Conservation (phyloP, 1,139 yeast species). For the Debaryomyces sp. region DNA sequence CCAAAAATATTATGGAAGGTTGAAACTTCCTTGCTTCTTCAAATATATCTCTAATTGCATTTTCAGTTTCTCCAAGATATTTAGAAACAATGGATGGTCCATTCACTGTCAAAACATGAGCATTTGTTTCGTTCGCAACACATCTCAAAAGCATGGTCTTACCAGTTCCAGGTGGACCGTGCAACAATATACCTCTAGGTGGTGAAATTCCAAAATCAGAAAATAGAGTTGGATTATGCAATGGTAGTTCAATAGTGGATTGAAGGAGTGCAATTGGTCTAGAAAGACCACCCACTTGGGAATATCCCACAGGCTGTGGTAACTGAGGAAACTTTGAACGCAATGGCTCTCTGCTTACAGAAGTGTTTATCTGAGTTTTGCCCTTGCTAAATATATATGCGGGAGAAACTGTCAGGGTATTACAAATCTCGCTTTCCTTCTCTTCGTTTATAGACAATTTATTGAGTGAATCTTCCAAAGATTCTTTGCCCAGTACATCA, state of each 20-base stretch:
- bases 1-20: constrained; percentile 85
- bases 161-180: constrained; percentile 99
- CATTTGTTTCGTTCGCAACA: constrained; percentile 69
- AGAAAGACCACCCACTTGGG: constrained; percentile 75
- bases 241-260: constrained; percentile 77
- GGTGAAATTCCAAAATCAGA: constrained; percentile 86
- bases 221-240: constrained; percentile 75
- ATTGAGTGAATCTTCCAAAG: constrained; percentile 27
- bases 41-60: constrained; percentile 76
- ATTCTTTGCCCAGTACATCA: constrained; percentile 24
- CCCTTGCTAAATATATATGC: constrained; percentile 47
- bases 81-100: constrained; percentile 94
- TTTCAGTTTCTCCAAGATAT: constrained; percentile 92
- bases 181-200: constrained; percentile 85
- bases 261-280: constrained; percentile 64
- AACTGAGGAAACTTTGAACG: constrained; percentile 38
- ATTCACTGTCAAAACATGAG: constrained; percentile 82
- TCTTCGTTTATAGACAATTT: constrained; percentile 25
- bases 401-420: constrained; percentile 40
- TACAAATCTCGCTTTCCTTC: constrained; percentile 13
- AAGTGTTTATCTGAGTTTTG: constrained; percentile 29
- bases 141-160: constrained; percentile 87
- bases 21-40: constrained; percentile 82
- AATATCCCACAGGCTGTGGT: constrained; percentile 46
- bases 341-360: constrained; percentile 20